Conservation (phyloP, 169 alveolate genomes). For the Plasmodium billcollinsi region DNA sequence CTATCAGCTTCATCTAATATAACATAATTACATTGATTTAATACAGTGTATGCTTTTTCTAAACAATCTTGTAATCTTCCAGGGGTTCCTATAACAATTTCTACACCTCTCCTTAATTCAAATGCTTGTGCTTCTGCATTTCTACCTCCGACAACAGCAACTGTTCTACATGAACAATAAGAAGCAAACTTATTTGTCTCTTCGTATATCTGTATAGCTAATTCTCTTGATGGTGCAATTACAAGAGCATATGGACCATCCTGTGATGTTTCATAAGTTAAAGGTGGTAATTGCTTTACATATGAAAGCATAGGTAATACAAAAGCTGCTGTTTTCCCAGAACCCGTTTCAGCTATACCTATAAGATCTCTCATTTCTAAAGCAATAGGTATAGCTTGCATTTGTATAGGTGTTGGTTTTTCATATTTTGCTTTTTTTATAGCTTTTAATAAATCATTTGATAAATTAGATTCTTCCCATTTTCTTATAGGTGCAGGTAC, state of each 20-base stretch:
- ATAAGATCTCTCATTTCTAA: conserved; percentile 94
- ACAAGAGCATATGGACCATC: conserved; percentile 97
- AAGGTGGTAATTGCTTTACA: conserved; percentile 91
- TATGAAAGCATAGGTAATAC: conserved; percentile 95
- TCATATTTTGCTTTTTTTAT: conserved; percentile 84
- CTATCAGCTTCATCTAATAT: conserved; percentile 98
- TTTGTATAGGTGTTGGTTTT: conserved; percentile 97
- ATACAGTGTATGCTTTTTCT: conserved; percentile 92
- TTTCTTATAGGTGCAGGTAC: conserved; percentile 95
- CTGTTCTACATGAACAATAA: conserved; percentile 89
- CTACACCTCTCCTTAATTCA: conserved; percentile 95
- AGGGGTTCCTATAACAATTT: conserved; percentile 97
- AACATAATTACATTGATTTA: conserved; percentile 94
- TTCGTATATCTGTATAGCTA: conserved; percentile 95
- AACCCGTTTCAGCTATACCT: conserved; percentile 99
- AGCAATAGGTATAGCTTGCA: conserved; percentile 97
- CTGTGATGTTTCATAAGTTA: conserved; percentile 91
- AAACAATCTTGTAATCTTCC: conserved; percentile 97
- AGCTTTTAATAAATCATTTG: conserved; percentile 86
- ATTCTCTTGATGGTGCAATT: conserved; percentile 96
- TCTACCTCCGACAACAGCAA: conserved; percentile 97
- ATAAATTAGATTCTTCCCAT: conserved; percentile 92
- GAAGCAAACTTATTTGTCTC: conserved; percentile 93
- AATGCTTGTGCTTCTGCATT: conserved; percentile 94
- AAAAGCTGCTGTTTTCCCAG: conserved; percentile 97